Evolutionary conservation across 192 early-diverging fungal genomes (phyloP).

Genomic region (Funneliformis mosseae): DNA sequence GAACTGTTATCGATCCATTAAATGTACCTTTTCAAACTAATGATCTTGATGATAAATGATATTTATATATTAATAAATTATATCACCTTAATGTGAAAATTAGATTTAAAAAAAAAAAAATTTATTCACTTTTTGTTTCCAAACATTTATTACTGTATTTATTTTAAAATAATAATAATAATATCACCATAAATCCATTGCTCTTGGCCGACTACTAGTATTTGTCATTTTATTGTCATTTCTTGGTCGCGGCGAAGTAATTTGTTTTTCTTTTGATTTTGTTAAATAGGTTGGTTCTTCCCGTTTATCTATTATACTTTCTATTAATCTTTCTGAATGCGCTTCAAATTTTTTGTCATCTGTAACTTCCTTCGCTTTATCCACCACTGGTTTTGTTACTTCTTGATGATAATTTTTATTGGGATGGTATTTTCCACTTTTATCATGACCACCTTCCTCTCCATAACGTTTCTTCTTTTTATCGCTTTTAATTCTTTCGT

Average conservation of each 20-base stretch:
- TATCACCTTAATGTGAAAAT: too few species aligned
- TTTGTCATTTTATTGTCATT: background rate
- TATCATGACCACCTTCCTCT: background rate
- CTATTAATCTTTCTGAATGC: background rate
- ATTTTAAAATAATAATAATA: too few species aligned
- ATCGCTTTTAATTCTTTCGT: background rate
- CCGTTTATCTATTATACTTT: background rate
- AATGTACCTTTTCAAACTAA: slow-evolving; percentile 55
- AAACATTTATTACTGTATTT: background rate
- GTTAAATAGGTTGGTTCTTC: background rate
- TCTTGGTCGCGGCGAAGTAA: background rate
- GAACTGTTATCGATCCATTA: slow-evolving; percentile 86
- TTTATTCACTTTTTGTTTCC: background rate
- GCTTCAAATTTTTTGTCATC: background rate
- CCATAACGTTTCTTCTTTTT: background rate
- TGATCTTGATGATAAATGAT: slow-evolving; percentile 1
- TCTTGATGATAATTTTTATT: background rate
- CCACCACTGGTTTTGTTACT: background rate
- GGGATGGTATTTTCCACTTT: background rate
- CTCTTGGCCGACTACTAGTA: slow-evolving; percentile 26
- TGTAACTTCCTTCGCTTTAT: background rate
- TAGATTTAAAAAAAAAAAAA: background rate
- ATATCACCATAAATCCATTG: slow-evolving; percentile 24
- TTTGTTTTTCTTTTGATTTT: background rate
- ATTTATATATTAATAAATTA: background rate